A percentile compares a stretch with the other conserved stretches of the same genome.
Evolutionary conservation across 2,329 filamentous ascomycete genomes (phyloP).

Genomic region (Phoma sp.): DNA sequence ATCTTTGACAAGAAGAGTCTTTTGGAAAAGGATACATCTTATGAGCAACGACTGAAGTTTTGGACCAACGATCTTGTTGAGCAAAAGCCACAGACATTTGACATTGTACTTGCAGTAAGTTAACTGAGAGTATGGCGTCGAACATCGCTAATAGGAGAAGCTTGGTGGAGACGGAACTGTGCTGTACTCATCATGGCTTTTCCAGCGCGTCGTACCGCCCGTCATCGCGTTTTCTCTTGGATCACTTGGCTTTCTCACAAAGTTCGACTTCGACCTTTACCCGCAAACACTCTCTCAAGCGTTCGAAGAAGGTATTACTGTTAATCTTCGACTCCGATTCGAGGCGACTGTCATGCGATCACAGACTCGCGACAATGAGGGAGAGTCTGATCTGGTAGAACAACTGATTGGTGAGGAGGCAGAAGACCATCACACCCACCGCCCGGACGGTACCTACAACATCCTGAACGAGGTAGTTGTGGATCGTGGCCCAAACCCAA

Average conservation of each 20-base stretch:
- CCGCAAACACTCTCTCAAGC: constrained; percentile 70
- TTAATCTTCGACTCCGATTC: constrained; percentile 85
- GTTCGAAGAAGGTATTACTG: constrained; percentile 83
- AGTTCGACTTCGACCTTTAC: constrained; percentile 87
- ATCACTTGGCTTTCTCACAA: constrained; percentile 92
- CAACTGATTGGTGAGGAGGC: constrained; percentile 87
- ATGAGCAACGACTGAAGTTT: constrained; percentile 69
- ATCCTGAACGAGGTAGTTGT: constrained; percentile 98
- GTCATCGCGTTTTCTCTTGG: constrained; percentile 91
- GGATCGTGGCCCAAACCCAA: constrained; percentile 90
- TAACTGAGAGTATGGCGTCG: neutral
- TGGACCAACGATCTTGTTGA: constrained; percentile 84
- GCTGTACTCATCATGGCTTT: constrained; percentile 93
- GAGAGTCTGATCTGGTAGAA: constrained; percentile 67
- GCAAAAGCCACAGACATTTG: constrained; percentile 82
- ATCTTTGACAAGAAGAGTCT: constrained; percentile 77
- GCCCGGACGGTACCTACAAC: constrained; percentile 81
- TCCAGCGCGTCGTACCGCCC: constrained; percentile 92
- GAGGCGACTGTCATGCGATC: constrained; percentile 93
- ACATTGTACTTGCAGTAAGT: constrained; percentile 81
- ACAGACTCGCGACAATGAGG: constrained; percentile 53
- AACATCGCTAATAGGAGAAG: constrained; percentile 27
- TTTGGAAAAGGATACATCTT: constrained; percentile 64
- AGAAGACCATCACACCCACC: constrained; percentile 84
- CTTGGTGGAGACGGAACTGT: constrained; percentile 97